phyloP scores from a whole-genome alignment of 495 filamentous ascomycete genomes.

The Aspergillus hancockii region DNA sequence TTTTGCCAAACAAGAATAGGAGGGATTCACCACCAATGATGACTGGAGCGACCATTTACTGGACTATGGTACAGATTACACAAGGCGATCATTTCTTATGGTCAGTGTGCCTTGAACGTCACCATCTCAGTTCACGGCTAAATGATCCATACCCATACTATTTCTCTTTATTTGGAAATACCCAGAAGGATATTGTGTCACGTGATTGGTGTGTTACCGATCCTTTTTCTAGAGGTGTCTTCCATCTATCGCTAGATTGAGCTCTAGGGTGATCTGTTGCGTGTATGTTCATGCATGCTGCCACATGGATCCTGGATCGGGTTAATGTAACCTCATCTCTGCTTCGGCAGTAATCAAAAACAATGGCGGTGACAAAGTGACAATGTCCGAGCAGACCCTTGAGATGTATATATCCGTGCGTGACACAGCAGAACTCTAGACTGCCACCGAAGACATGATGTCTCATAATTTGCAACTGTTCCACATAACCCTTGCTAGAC shows the following conservation, averaged over 20 bases:
- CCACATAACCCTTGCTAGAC: not conserved
- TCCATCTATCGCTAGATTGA: too few relatives aligned
- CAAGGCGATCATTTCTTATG: not conserved
- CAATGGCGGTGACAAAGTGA: not conserved
- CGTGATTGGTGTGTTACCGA: not conserved
- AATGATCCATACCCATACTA: not conserved
- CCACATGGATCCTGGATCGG: not conserved
- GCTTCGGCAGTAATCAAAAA: not conserved
- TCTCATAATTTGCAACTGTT: not conserved
- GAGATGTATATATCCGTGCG: not conserved
- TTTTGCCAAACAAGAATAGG: conserved; percentile 9
- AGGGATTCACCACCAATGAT: not conserved
- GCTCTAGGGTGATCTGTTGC: not conserved
- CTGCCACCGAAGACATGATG: not conserved
- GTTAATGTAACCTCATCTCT: not conserved
- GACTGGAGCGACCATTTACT: not conserved
- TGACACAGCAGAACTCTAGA: not conserved
- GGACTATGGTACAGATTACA: not conserved
- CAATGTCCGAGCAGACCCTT: not conserved
- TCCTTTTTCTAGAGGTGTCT: not conserved
- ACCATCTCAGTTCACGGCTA: not conserved
- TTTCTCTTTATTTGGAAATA: not conserved
- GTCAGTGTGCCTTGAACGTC: not conserved
- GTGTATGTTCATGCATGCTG: not conserved
- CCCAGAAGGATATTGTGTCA: not conserved